phyloP scores from a whole-genome alignment of 2,329 filamentous ascomycete species.

The Alternaria burnsii region DNA sequence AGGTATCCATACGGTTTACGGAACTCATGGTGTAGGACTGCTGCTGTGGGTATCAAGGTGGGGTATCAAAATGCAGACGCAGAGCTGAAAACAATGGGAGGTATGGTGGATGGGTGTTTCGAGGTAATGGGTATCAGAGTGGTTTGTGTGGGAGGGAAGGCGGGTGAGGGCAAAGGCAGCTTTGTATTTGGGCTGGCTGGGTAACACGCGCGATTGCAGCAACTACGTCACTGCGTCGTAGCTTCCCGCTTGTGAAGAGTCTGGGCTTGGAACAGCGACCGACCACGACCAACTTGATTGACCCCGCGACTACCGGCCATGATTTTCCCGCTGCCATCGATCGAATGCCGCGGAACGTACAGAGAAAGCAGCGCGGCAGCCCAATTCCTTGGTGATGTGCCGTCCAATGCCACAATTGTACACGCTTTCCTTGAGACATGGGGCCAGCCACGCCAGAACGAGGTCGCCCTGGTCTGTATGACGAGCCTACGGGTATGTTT shows the following conservation, averaged over 20 bases:
- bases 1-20: constrained; percentile 35
- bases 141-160: constrained; percentile 13
- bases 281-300: constrained; percentile 9
- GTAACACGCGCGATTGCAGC: constrained; percentile 24
- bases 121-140: constrained; percentile 16
- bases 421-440: not conserved
- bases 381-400: constrained; percentile 3
- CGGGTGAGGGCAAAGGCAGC: constrained; percentile 22
- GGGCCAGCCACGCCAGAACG: constrained; percentile 7
- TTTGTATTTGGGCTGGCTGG: constrained; percentile 30
- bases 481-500: constrained; percentile 14
- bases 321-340: not conserved
- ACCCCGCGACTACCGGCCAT: constrained; percentile 12
- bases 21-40: constrained; percentile 36
- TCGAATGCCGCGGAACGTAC: constrained; percentile 8
- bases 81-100: constrained; percentile 31
- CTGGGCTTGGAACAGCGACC: constrained; percentile 14
- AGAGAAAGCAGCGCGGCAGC: not conserved
- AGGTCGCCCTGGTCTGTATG: constrained; percentile 12
- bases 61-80: constrained; percentile 44
- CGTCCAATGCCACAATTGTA: constrained; percentile 7
- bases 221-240: constrained; percentile 24
- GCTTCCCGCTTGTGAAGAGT: constrained; percentile 14
- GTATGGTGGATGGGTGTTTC: constrained; percentile 16
- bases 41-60: constrained; percentile 37